These are phyloP conservation scores for Avicennia marina DNA, from an alignment of 257 asterid species.

Conservation along the genomic window DNA sequence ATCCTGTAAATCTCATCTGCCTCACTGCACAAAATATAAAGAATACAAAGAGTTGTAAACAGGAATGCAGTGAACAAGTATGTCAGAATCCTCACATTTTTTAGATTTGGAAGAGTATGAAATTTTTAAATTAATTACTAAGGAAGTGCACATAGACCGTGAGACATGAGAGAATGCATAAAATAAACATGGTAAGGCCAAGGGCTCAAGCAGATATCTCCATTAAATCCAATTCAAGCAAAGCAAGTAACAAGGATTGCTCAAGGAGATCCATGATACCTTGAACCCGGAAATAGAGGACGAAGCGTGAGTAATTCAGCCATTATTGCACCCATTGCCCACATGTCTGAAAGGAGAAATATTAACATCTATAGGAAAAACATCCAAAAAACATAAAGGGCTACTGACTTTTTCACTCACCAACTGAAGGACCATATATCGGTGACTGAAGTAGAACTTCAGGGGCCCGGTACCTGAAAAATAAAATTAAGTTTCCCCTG, in stretches of 20 bases:
- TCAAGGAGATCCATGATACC: slow-evolving; percentile 25
- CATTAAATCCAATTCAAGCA: slow-evolving; percentile 8
- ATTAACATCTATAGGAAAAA: background rate
- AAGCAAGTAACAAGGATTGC: background rate
- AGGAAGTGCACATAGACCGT: too few relatives aligned
- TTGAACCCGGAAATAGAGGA: slow-evolving; percentile 65
- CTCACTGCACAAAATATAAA: slow-evolving; percentile 37
- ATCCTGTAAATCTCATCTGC: slow-evolving; percentile 62
- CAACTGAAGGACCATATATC: slow-evolving; percentile 58
- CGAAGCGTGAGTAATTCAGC: slow-evolving; percentile 62
- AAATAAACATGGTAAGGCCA: background rate
- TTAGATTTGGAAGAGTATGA: too few relatives aligned
- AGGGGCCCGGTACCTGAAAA: slow-evolving; percentile 77
- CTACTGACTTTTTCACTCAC: slow-evolving; percentile 36
- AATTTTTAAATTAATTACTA: too few relatives aligned
- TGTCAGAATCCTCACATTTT: too few relatives aligned
- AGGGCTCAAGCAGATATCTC: too few relatives aligned
- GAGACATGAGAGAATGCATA: too few relatives aligned
- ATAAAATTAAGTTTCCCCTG: background rate
- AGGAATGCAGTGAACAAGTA: too few relatives aligned
- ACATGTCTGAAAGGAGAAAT: slow-evolving; percentile 43
- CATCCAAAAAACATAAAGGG: background rate
- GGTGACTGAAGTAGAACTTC: slow-evolving; percentile 66
- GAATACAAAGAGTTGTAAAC: too few relatives aligned
- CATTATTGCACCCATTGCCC: slow-evolving; percentile 89